Base-by-base conservation (phyloP, 495 filamentous ascomycete genomes). In the Staphylotrichum longicolle region DNA sequence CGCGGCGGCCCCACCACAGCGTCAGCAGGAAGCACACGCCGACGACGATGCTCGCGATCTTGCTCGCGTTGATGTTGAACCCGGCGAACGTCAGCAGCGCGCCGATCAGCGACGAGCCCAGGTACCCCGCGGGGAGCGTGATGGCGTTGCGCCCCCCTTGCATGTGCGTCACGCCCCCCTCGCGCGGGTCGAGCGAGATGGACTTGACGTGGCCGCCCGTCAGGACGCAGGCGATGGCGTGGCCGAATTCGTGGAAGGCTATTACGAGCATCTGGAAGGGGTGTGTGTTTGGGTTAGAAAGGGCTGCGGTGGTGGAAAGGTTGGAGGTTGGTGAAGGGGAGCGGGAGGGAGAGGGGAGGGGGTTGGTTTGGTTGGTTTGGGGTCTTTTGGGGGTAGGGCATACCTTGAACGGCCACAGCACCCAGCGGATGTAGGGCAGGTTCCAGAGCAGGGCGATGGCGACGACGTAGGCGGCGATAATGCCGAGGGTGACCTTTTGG, bases 371-470 rank as follows among this genome's bases (percentile, higher is more conserved):
- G 20, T 27, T 27, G 20, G 20, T 27, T 27, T 27, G 20, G 20
- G 20, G 20, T 27, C 20, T 27, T 27, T 27, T 27, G 20, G 20
- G 20, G 20, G 20, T 1, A 11, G 32, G 20, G 48, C 62, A 55
- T 71, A 89, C 87, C 77, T 92, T 92, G 79, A 92, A 92, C n/a
- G 89, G 89, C 88, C 88, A 92, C 20, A 92, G 73, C 0, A 83
- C 78, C 79, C 80, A 88, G 15, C 85, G 81, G 15, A 92, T 71
- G 68, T 92, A 91, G 1, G 89, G 89, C 8, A 91, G 59, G 70
- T 92, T 92, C 89, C 89, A 92, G 7, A 92, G 74, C 30, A 91
- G 73, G 4, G 87, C 87, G 64, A 92, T 91, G 44, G 82, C 81
- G 14, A 91, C 88, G 1, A 88, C 82, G 71, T 92, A 92, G 55